phyloP scores from a whole-genome alignment of 2,329 filamentous ascomycete species.

The Pestalotiopsis sp. region DNA sequence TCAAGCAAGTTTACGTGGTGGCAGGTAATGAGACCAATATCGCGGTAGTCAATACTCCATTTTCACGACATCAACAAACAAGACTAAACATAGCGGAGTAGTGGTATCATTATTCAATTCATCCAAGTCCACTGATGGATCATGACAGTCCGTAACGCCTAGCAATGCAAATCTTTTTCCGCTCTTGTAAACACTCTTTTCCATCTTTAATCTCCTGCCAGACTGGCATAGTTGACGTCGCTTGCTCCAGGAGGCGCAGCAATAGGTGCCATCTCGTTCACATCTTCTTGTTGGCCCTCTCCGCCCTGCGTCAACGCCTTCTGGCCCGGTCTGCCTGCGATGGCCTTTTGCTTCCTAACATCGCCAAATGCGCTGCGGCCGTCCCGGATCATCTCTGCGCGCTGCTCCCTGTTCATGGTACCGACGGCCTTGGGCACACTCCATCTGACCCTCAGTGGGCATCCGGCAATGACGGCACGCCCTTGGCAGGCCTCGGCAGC shows the following conservation, averaged over 20 bases:
- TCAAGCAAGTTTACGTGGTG: too few species aligned
- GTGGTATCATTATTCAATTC: slow-evolving; percentile 3
- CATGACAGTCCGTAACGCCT: background rate
- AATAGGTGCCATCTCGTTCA: slow-evolving; percentile 47
- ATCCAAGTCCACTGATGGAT: background rate
- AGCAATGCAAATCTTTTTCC: slow-evolving; percentile 1
- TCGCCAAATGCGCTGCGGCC: slow-evolving; percentile 62
- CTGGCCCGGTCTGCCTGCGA: slow-evolving; percentile 28
- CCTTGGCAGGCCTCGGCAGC: slow-evolving; percentile 86
- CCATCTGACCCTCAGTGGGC: slow-evolving; percentile 88
- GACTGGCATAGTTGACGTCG: slow-evolving; percentile 81
- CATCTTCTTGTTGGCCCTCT: slow-evolving; percentile 25
- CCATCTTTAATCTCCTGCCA: slow-evolving; percentile 72
- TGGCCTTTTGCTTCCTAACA: slow-evolving; percentile 34
- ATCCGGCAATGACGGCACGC: slow-evolving; percentile 85
- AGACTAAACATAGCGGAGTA: background rate
- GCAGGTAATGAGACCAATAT: too few species aligned
- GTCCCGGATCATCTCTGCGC: slow-evolving; percentile 78
- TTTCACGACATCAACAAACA: background rate
- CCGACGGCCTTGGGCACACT: slow-evolving; percentile 90
- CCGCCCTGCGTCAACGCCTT: slow-evolving; percentile 24
- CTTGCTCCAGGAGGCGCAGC: slow-evolving; percentile 79
- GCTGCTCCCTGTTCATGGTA: slow-evolving; percentile 84
- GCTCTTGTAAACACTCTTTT: background rate
- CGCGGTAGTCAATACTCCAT: background rate